A percentile compares a stretch with the other conserved stretches of the same genome.
phyloP scores from a whole-genome alignment of 345 rosid genomes.

The Fremontodendron californicum region DNA sequence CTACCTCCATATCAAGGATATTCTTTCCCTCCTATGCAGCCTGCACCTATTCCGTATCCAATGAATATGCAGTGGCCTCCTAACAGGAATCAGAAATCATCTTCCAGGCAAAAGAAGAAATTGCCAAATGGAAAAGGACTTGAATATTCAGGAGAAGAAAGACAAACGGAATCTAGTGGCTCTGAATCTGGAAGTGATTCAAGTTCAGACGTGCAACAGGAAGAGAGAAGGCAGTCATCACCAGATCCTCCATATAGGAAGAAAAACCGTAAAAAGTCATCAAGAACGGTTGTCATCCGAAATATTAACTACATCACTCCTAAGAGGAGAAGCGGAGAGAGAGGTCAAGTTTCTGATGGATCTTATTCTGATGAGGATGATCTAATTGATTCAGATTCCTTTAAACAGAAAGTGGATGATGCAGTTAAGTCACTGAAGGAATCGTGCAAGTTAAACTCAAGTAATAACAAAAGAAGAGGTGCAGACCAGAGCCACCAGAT shows the following conservation, averaged over 20 bases:
- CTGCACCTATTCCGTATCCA: slow-evolving; percentile 40
- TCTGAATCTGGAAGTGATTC: slow-evolving; percentile 53
- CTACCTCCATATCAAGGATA: slow-evolving; percentile 68
- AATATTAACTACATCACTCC: slow-evolving; percentile 88
- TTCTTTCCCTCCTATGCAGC: slow-evolving; percentile 61
- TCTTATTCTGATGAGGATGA: slow-evolving; percentile 47
- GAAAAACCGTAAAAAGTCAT: slow-evolving; percentile 53
- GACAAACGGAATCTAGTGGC: slow-evolving; percentile 43
- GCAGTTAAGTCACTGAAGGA: slow-evolving; percentile 50
- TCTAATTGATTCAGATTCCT: slow-evolving; percentile 42
- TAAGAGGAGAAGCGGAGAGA: slow-evolving; percentile 57
- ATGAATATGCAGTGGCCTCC: slow-evolving; percentile 49
- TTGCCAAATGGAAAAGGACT: slow-evolving; percentile 34
- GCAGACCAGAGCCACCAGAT: slow-evolving; percentile 19
- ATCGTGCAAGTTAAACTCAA: slow-evolving; percentile 28
- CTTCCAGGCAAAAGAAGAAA: slow-evolving; percentile 33
- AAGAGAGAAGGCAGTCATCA: slow-evolving; percentile 45
- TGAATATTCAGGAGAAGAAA: slow-evolving; percentile 44
- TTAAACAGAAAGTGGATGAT: slow-evolving; percentile 51
- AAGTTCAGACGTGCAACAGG: slow-evolving; percentile 35
- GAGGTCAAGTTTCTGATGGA: slow-evolving; percentile 29
- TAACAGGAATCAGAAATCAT: slow-evolving; percentile 21
- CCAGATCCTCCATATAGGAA: slow-evolving; percentile 31
- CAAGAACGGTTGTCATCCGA: slow-evolving; percentile 73
- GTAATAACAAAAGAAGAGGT: slow-evolving; percentile 28